Evolutionary conservation across 495 filamentous ascomycete species (phyloP).

Genomic region (Aspergillus egyptiacus): DNA sequence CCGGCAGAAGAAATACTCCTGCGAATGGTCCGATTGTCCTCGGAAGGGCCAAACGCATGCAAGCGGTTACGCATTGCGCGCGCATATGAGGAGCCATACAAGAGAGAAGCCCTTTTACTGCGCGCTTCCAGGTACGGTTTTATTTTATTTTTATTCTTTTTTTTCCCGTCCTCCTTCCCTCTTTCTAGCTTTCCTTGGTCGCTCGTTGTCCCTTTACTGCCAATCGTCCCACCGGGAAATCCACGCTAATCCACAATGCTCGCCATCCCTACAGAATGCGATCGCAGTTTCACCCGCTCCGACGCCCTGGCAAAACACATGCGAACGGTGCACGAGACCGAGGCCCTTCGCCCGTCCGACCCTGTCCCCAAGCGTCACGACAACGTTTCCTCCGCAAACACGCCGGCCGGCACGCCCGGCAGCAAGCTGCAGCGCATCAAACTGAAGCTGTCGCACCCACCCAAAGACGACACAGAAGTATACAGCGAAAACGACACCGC

Average conservation of each 20-base stretch:
- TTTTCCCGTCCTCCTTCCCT: no score
- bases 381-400: constrained; percentile 27
- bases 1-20: constrained; percentile 79
- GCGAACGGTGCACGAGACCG: constrained; percentile 97
- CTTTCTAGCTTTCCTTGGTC: no score
- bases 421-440: constrained; percentile 61
- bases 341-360: constrained; percentile 82
- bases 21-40: constrained; percentile 87
- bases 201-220: no score
- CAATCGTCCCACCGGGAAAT: background rate
- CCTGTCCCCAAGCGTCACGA: constrained; percentile 73
- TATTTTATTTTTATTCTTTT: background rate
- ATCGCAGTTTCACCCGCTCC: constrained; percentile 93
- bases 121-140: constrained; percentile 70
- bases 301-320: constrained; percentile 97
- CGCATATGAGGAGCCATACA: constrained; percentile 96
- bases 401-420: constrained; percentile 37
- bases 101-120: constrained; percentile 98
- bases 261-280: constrained; percentile 63
- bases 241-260: constrained; percentile 3
- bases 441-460: constrained; percentile 53
- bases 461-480: constrained; percentile 48
- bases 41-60: constrained; percentile 87
- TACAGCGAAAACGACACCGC: constrained; percentile 48
- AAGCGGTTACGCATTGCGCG: constrained; percentile 88